A percentile compares a stretch with the other conserved stretches of the same genome.
Evolutionary conservation across 495 filamentous ascomycete genomes (phyloP).

Genomic region (Halenospora varia): DNA sequence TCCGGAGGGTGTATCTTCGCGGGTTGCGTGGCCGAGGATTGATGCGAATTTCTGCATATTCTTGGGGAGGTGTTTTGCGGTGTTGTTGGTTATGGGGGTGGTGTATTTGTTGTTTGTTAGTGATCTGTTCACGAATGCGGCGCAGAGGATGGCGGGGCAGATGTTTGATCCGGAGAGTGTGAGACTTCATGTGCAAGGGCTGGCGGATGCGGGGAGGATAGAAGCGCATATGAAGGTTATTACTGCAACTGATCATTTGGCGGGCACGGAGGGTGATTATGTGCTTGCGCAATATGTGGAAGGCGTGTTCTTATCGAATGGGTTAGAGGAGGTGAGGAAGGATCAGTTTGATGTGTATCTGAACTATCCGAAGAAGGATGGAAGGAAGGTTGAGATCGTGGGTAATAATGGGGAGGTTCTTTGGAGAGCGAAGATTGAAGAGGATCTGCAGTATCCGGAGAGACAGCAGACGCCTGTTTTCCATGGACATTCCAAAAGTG

Average conservation of each 20-base stretch:
- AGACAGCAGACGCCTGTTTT: constrained; percentile 67
- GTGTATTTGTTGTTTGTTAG: constrained; percentile 82
- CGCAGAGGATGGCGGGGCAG: constrained; percentile 39
- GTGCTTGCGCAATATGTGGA: constrained; percentile 78
- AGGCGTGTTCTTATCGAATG: constrained; percentile 61
- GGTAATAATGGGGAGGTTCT: constrained; percentile 54
- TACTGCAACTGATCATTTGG: constrained; percentile 78
- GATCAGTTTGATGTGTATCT: constrained; percentile 85
- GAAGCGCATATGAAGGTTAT: constrained; percentile 65
- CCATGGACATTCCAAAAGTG: constrained; percentile 84
- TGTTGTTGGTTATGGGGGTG: constrained; percentile 68
- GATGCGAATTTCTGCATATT: constrained; percentile 47
- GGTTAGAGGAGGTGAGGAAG: constrained; percentile 65
- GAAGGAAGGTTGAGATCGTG: constrained; percentile 77
- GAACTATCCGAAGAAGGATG: constrained; percentile 78
- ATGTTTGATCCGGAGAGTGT: constrained; percentile 66
- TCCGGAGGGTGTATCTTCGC: constrained; percentile 21
- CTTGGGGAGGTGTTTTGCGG: constrained; percentile 65
- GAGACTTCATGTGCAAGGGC: constrained; percentile 63
- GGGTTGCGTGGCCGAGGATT: constrained; percentile 20
- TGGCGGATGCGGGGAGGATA: constrained; percentile 64
- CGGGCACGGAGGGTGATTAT: constrained; percentile 85
- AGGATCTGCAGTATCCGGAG: constrained; percentile 53
- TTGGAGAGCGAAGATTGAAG: constrained; percentile 87
- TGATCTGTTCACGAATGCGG: constrained; percentile 64